Evolutionary conservation across 2,329 filamentous ascomycete genomes (phyloP).

Genomic region (Purpureocillium takamizusanense): DNA sequence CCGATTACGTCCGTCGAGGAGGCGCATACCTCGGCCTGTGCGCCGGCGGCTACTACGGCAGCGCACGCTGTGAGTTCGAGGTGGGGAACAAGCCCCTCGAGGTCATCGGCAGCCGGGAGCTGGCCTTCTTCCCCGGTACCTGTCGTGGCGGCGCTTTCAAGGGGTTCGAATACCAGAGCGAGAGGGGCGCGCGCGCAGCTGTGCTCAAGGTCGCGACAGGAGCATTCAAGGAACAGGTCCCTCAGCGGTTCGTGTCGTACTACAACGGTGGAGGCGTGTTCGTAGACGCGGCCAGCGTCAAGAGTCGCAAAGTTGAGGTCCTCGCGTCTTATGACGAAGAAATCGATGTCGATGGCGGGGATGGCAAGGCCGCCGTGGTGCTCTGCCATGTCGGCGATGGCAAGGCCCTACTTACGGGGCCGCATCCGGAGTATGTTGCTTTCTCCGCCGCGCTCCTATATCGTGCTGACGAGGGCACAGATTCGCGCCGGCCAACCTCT

Average conservation of each 20-base stretch:
- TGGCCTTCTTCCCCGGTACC: conserved; percentile 79
- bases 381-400: conserved; percentile 79
- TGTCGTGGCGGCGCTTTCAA: conserved; percentile 81
- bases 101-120: conserved; percentile 75
- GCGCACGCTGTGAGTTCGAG: conserved; percentile 79
- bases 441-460: not conserved
- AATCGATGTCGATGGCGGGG: conserved; percentile 66
- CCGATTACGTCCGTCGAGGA: conserved; percentile 75
- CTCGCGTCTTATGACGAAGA: conserved; percentile 71
- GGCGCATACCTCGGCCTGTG: conserved; percentile 87
- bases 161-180: conserved; percentile 85
- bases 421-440: conserved; percentile 71
- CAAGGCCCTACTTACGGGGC: conserved; percentile 69
- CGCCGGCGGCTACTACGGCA: conserved; percentile 89
- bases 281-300: conserved; percentile 61
- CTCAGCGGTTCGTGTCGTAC: conserved; percentile 63
- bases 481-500: conserved; percentile 73
- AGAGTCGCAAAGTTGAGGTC: conserved; percentile 62
- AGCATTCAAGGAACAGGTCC: conserved; percentile 45
- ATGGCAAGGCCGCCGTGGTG: conserved; percentile 68
- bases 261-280: conserved; percentile 95
- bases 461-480: conserved; percentile 31
- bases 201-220: conserved; percentile 55
- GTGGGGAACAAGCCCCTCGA: conserved; percentile 69
- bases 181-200: conserved; percentile 70